Base-by-base conservation (phyloP, 1,284 basidiomycete genomes). In the Rhodofomes roseus region DNA sequence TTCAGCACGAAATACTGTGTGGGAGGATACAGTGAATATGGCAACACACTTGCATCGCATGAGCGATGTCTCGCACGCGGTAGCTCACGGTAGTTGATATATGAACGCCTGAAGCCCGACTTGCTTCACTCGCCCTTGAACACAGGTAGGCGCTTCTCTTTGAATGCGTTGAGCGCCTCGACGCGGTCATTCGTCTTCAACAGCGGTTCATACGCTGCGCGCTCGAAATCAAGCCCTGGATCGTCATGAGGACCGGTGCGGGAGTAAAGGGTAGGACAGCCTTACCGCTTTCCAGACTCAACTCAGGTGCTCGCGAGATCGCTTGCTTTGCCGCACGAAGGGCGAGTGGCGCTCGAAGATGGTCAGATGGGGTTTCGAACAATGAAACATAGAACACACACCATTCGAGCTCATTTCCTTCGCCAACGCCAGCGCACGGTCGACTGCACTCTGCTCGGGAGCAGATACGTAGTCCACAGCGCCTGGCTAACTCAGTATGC, bases 111-210 rank as follows among this genome's bases (percentile, higher is more conserved):
- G 7, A 16, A 14, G 16, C 7, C 4, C 37, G 37, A 39, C 16
- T 14, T 39, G 16, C 37, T 29, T 81, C 80, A 94, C 79, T 93
- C 87, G 34, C 95, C 95, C 67, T 81, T 85, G 76, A 96, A 97
- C 25, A 87, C 75, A 1, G 95, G 93, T 34, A 78, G 76, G 52
- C 95, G 81, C 76, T 97, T 98, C 76, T 95, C 92, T 63, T 84
- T 89, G 77, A 98, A 98, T 2, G 95, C 95, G 60, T 85, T 77
- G 34, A 98, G 77, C 12, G 95, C 96, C 74, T 98, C 95, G 6
- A 84, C 68, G 14, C 95, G 83, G 71, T 98, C 95, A 65, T 87
- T 81, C 16, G 82, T 90, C 43, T 81, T 80, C 16, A 98, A 76
- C n/a, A 98, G 80, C 1, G 85, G 82, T 66, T 96, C 90, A 66